Evolutionary conservation across 2,329 filamentous ascomycete species (phyloP).

Genomic region (Talaromyces pinophilus): DNA sequence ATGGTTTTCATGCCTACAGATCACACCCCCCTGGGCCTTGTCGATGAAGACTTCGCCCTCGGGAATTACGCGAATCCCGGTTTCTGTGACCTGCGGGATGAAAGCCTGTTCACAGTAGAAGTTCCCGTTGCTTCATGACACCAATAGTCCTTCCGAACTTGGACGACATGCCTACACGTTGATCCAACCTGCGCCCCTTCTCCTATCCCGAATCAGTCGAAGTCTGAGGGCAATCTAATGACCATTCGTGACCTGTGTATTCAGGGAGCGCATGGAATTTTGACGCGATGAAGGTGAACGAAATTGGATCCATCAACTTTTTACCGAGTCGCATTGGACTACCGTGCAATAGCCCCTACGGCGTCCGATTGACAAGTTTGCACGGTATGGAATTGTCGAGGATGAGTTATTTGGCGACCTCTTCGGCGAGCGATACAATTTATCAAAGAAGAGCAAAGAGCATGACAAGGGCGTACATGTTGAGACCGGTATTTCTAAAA

Average conservation of each 20-base stretch:
- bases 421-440: background rate
- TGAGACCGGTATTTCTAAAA: background rate
- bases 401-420: no score
- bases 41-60: background rate
- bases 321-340: no score
- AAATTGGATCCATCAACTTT: no score
- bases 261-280: no score
- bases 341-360: no score
- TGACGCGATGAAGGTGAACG: no score
- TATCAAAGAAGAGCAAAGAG: conserved; percentile 7
- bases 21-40: background rate
- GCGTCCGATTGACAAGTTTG: no score
- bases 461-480: background rate
- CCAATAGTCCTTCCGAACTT: background rate
- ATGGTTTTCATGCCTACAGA: background rate
- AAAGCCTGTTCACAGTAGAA: conserved; percentile 8
- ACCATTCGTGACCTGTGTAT: background rate
- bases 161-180: background rate
- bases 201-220: conserved; percentile 5
- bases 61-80: background rate
- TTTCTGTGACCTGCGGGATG: conserved; percentile 6
- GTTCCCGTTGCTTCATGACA: conserved; percentile 9
- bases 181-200: conserved; percentile 3
- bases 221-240: conserved; percentile 15
- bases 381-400: no score